Evolutionary conservation across 83 land plant genomes (phyloP), one percentile per base, ranked within the genome.

Genomic region (Picea abies): DNA sequence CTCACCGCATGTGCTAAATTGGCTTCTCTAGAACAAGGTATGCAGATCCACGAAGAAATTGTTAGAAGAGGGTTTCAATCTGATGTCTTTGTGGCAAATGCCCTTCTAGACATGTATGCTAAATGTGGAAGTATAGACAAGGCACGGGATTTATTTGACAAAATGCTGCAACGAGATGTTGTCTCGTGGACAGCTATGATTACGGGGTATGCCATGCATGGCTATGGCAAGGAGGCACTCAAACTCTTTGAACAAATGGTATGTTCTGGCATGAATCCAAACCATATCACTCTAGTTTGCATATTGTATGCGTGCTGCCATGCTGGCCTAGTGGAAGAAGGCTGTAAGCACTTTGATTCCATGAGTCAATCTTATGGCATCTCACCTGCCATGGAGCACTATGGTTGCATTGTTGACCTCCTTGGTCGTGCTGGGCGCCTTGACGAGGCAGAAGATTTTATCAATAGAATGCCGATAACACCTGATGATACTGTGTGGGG

Each of bases 121-220:
- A 90, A 90, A 76, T 90, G 92, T 81, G 92, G 92, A 17, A 90
- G 84, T 35, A 62, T 88, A 64, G 84, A 80, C 39, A 84, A 89
- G 72, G 91, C 91, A 29, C 8, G 81, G 72, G 23, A 62, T 1
- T 81, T 91, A 60, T 89, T 91, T 72, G 49, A 75, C 20, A 66
- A 82, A 82, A 83, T 84, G 22, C 87, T 83, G 0, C 63, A 78
- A 20, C 81, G 47, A 16, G 83, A 76, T 37, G 37, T 88, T n/a
- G 84, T 89, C 17, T 73, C 87, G n/a, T 91, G 93, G 93, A 91
- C 87, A 84, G 86, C 89, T 10, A 83, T 89, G 26, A 87, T 91
- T 60, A 75, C 87, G 14, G 88, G 91, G 37, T 86, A 86, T 83
- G 91, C 85, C 26, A 67, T 91, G 22, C 91, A 87, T 85, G 93